Evolutionary conservation across 2,329 filamentous ascomycete genomes (phyloP).

Genomic region (Aquanectria penicillioides): DNA sequence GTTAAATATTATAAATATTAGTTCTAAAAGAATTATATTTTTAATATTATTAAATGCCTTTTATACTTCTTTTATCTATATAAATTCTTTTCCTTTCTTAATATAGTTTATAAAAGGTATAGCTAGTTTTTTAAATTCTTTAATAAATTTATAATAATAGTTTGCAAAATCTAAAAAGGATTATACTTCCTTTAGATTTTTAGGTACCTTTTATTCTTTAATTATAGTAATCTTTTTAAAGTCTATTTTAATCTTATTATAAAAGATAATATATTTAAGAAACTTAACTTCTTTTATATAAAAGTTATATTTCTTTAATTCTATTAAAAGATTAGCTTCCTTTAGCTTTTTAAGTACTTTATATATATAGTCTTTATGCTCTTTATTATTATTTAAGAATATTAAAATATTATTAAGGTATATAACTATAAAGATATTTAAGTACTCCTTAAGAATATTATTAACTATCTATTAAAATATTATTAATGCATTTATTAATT

Average conservation of each 20-base stretch:
- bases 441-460: conserved; percentile 38
- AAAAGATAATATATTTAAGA: conserved; percentile 18
- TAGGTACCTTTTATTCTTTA: neutral
- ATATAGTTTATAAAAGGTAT: conserved; percentile 11
- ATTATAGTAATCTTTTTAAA: conserved; percentile 23
- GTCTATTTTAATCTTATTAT: conserved; percentile 27
- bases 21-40: conserved; percentile 10
- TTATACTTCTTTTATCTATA: conserved; percentile 20
- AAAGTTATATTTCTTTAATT: conserved; percentile 31
- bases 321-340: too few species aligned
- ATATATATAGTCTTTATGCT: too few species aligned
- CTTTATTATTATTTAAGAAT: conserved; percentile 24
- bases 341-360: too few species aligned
- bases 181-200: conserved; percentile 24
- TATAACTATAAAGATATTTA: conserved; percentile 31
- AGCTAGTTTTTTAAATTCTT: conserved; percentile 20
- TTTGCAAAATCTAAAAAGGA: conserved; percentile 27
- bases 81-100: conserved; percentile 27
- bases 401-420: conserved; percentile 27
- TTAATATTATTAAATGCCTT: conserved; percentile 17
- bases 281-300: conserved; percentile 24
- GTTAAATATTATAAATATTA: conserved; percentile 20
- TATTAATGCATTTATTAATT: too few species aligned
- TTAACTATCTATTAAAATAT: conserved; percentile 8
- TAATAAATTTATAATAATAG: conserved; percentile 31